Percentiles rank a stretch among this genome's conserved stretches.
Conservation (phyloP, 495 filamentous ascomycete species). For the Zalerion maritima region DNA sequence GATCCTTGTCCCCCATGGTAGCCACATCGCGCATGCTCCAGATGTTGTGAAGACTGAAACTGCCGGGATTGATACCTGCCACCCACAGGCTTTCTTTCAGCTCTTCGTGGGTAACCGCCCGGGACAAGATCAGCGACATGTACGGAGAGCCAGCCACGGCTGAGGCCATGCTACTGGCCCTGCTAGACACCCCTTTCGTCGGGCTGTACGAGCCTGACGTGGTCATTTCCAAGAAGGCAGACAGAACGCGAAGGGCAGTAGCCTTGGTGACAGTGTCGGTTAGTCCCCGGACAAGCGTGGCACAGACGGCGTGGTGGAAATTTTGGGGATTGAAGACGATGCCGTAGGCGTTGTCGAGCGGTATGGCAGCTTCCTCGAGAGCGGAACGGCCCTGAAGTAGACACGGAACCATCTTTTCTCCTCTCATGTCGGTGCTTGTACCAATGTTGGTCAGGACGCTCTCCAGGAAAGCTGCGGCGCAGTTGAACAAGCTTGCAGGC, state of each 20-base stretch:
- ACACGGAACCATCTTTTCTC: slow-evolving; percentile 39
- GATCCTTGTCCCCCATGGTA: slow-evolving; percentile 35
- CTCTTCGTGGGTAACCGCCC: slow-evolving; percentile 30
- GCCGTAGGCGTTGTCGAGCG: slow-evolving; percentile 46
- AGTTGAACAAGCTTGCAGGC: slow-evolving; percentile 44
- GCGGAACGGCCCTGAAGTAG: slow-evolving; percentile 40
- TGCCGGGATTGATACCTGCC: slow-evolving; percentile 28
- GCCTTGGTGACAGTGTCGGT: slow-evolving; percentile 42
- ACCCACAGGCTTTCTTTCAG: slow-evolving; percentile 37
- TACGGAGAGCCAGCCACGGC: slow-evolving; percentile 33
- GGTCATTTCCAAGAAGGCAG: slow-evolving; percentile 45
- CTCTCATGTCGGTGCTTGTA: slow-evolving; percentile 38
- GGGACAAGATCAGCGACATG: slow-evolving; percentile 33
- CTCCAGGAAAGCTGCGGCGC: slow-evolving; percentile 45
- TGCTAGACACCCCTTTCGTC: slow-evolving; percentile 5
- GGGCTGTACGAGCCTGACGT: slow-evolving; percentile 14
- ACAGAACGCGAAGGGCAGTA: slow-evolving; percentile 38
- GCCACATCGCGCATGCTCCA: slow-evolving; percentile 26
- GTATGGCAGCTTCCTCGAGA: slow-evolving; percentile 41
- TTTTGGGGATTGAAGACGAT: slow-evolving; percentile 46
- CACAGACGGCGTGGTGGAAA: slow-evolving; percentile 48
- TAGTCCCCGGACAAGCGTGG: slow-evolving; percentile 44
- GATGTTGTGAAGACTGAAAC: slow-evolving; percentile 16
- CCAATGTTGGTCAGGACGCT: slow-evolving; percentile 44
- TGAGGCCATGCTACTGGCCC: slow-evolving; percentile 7